A percentile compares a stretch with the other conserved stretches of the same genome.
Evolutionary conservation across 805 yeast species (phyloP).

Genomic region (Wickerhamomyces hampshirensis): DNA sequence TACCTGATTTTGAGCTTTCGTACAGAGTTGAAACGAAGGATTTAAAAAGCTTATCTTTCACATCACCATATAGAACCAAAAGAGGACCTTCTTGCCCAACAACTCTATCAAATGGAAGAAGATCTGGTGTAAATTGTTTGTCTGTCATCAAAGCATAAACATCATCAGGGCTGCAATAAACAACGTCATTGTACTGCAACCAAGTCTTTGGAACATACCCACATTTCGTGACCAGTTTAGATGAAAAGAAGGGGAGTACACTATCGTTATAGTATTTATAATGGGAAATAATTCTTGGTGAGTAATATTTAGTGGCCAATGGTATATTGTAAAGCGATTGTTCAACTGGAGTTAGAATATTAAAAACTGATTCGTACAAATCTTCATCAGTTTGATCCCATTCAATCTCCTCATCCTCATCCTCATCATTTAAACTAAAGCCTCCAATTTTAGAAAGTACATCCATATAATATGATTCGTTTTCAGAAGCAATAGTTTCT

Average conservation of each 20-base stretch:
- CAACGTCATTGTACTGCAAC: constrained; percentile 45
- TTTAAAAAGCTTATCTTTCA: constrained; percentile 42
- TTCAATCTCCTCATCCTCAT: neutral
- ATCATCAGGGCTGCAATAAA: constrained; percentile 65
- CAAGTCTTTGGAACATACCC: constrained; percentile 36
- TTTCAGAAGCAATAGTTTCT: constrained; percentile 25
- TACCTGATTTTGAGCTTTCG: constrained; percentile 57
- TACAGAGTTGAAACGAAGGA: constrained; percentile 55
- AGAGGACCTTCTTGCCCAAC: constrained; percentile 54
- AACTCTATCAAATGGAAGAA: constrained; percentile 54
- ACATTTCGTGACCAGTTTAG: constrained; percentile 19
- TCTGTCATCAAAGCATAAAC: constrained; percentile 72
- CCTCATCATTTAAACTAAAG: constrained; percentile 9
- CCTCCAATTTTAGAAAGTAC: constrained; percentile 10
- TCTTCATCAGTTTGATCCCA: constrained; percentile 13
- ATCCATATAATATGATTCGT: constrained; percentile 14
- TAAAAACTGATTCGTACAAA: constrained; percentile 15
- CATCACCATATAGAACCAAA: constrained; percentile 64
- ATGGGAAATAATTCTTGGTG: constrained; percentile 66
- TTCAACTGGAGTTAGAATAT: constrained; percentile 15
- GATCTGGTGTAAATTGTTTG: constrained; percentile 14
- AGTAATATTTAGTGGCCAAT: constrained; percentile 34
- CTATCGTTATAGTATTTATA: constrained; percentile 43
- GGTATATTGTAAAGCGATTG: constrained; percentile 19
- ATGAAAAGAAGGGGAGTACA: constrained; percentile 26